Base-by-base conservation (phyloP, 2,329 filamentous ascomycete genomes). In the Fusarium pseudograminearum region DNA sequence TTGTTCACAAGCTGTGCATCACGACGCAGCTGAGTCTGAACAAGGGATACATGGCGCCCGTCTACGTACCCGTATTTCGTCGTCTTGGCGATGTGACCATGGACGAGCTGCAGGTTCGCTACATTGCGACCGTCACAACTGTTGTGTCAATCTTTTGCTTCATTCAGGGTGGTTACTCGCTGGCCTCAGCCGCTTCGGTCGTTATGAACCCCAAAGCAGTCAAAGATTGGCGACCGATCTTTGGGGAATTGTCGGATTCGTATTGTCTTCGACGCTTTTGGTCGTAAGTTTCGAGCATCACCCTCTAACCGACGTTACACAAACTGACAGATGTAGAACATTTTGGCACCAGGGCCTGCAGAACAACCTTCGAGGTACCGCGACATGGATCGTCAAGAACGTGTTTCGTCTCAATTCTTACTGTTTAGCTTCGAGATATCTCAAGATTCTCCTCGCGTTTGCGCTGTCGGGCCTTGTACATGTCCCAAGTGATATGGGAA, bases 341-440 rank as follows among this genome's bases (percentile, higher is more conserved):
- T 71, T 72, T 48, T 71, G 69, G 69, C 69, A 72, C 7, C 69
- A 72, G 42, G 69, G 69, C 2, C 41, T 71, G 4, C 68, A 71
- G 28, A 71, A 71, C 2, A 72, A 71, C 30, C 61, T 72, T 1
- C 55, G 69, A 0, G 69, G 53, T 24, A 69, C 68, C 4, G 65
- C 69, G 28, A 61, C 69, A 9, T 71, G 69, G 69, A 71, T 71
- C 9, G 65, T 61, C 12, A 61, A 33, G 3, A 71, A 71, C 24
- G 31, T 72, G 3, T 53, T 72, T 4, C 40, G 52, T 11, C 52
- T 71, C 16, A 71, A 24, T 50, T 68, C 69, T 7, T 51, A 61
- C 33, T 68, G 67, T 1, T 22, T 62, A 3, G 36, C 60, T 0
- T 70, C 69, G 2, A 41, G 57, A 9, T 71, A 71, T 12, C 15